These are phyloP conservation scores for Solanum habrochaites DNA, from an alignment of 257 asterid genomes.

Conservation along the genomic window DNA sequence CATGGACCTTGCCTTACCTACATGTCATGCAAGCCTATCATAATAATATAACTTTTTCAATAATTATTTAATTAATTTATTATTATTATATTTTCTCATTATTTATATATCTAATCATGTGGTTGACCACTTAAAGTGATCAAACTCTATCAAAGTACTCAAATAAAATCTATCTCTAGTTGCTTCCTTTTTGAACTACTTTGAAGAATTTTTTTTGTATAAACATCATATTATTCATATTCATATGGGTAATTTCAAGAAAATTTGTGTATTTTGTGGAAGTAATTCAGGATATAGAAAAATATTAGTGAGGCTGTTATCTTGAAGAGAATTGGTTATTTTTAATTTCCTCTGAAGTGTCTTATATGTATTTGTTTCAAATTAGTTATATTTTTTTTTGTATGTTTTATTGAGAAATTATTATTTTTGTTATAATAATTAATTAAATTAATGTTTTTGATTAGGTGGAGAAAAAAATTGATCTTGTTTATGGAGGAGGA, in stretches of 20 bases:
- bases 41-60: not conserved
- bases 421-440: not conserved
- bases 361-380: not conserved
- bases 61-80: not conserved
- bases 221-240: not conserved
- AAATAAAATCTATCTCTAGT: not conserved
- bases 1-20: not conserved
- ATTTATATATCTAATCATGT: not conserved
- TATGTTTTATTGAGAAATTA: not conserved
- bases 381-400: not conserved
- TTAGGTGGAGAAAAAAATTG: constrained; percentile 46
- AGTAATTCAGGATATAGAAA: constrained; percentile 42
- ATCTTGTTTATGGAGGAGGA: constrained; percentile 63
- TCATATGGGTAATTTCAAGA: constrained; percentile 38
- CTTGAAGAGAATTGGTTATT: constrained; percentile 50
- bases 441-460: not conserved
- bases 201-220: not conserved
- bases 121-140: constrained; percentile 4
- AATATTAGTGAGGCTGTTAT: constrained; percentile 60
- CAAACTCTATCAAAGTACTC: not conserved
- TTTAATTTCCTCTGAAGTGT: not conserved
- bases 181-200: not conserved
- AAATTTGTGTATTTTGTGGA: constrained; percentile 61
- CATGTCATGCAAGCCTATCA: not conserved
- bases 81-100: not conserved